A percentile compares a stretch with the other conserved stretches of the same genome.
These are phyloP conservation scores for Aspergillus sojae DNA, from an alignment of 2,329 filamentous ascomycete species.

Conservation along the genomic window DNA sequence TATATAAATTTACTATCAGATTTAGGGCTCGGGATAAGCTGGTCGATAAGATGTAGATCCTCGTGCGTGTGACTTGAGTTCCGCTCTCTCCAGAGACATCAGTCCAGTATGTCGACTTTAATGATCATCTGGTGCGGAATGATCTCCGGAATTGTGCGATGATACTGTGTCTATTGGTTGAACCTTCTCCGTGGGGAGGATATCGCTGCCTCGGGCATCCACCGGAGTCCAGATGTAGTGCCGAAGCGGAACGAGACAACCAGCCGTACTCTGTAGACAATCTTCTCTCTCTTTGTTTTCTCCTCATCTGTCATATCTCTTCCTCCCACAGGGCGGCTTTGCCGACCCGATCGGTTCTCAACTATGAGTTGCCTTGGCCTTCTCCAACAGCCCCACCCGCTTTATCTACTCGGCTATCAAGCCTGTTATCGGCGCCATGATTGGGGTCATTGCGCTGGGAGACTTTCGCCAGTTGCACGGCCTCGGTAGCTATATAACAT, in stretches of 20 bases:
- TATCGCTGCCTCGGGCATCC: not conserved
- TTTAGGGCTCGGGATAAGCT: not conserved
- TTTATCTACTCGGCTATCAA: not conserved
- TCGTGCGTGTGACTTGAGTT: not conserved
- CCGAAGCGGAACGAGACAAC: not conserved
- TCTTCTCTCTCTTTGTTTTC: not conserved
- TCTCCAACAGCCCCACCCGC: not conserved
- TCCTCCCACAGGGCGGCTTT: not conserved
- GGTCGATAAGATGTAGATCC: not conserved
- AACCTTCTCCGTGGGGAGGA: too few species aligned
- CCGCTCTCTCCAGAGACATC: not conserved
- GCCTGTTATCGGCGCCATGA: not conserved
- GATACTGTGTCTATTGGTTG: not conserved
- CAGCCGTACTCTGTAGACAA: not conserved
- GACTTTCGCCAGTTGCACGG: not conserved
- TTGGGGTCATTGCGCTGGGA: not conserved
- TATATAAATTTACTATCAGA: not conserved
- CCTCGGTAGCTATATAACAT: not conserved
- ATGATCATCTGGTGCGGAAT: not conserved
- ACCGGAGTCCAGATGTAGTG: not conserved
- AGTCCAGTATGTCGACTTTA: not conserved
- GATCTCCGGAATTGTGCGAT: not conserved
- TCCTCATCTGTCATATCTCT: not conserved
- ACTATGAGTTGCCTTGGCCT: not conserved
- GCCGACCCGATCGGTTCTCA: not conserved